Conservation (phyloP, 306 rosid species). For the Nissolia schottii region DNA sequence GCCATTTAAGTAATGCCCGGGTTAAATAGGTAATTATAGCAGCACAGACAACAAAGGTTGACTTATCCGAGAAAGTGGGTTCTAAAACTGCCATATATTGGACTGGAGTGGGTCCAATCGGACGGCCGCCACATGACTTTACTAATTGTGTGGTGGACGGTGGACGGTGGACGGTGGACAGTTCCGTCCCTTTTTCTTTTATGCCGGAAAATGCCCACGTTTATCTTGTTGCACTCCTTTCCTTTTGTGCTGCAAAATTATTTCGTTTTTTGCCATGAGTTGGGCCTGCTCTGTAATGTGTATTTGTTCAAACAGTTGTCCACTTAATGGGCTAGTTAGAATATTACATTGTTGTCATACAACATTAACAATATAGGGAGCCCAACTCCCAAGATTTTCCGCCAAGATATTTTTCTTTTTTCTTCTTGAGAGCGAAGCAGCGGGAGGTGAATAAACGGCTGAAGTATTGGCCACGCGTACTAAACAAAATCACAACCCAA, state of each 20-base stretch:
- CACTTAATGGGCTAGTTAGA: neutral
- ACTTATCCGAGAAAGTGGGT: neutral
- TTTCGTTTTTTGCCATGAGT: neutral
- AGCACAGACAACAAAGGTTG: neutral
- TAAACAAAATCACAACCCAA: constrained; percentile 9
- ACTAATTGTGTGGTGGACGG: neutral
- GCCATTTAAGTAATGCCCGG: neutral
- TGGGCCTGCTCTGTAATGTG: neutral
- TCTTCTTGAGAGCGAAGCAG: neutral
- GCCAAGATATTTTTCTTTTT: neutral
- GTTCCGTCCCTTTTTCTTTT: neutral
- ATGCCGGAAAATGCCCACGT: neutral
- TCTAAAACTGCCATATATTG: too few species aligned
- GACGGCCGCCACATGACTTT: neutral
- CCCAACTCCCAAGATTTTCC: neutral
- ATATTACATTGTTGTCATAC: neutral
- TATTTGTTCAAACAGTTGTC: neutral
- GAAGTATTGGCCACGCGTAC: constrained; percentile 28
- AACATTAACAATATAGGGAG: neutral
- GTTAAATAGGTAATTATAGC: too few species aligned
- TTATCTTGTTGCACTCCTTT: neutral
- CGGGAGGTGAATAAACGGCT: neutral
- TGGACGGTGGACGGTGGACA: neutral
- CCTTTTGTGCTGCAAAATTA: too few species aligned
- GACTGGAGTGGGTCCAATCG: neutral